Base-by-base conservation (phyloP, 306 rosid species). In the Carpinus fangiana region DNA sequence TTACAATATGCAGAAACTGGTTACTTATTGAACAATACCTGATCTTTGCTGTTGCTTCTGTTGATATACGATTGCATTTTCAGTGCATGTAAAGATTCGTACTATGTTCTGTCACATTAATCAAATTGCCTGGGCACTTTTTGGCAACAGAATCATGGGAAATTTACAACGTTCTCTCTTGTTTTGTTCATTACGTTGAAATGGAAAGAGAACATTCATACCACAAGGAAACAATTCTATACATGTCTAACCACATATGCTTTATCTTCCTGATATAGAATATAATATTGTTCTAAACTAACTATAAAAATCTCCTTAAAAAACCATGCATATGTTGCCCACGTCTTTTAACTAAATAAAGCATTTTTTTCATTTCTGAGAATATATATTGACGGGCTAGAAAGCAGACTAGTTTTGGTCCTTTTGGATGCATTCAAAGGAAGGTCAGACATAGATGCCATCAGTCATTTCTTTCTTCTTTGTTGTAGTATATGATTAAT, bases 401-500 rank as follows among this genome's bases (percentile, higher is more conserved):
- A 65, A 66, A 28, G 56, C 52, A 43, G 38, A 43, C 62, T 4
- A 31, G 76, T 74, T 55, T 36, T 23, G 26, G 26, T 23, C 26
- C 26, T 23, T 23, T 23, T 41, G 36, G 72, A 18, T 73, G 73
- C 45, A 51, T 82, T 78, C 73, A 72, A 1, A 20, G 12, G 21
- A 78, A n/a, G 60, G 54, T 74, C 54, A 59, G 54, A 77, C 21
- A 52, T 52, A 12, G 75, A 21, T 43, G 60, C 14, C 67, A 73
- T 78, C 52, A 5, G 14, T 59, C 70, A 72, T 55, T 82, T 70
- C 51, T 38, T 23, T 73, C 78, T 65, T 83, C 53, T 18, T 50
- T 71, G 21, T 74, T 50, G 11, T 85, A 51, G 66, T 80, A 75
- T 66, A 75, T 77, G 75, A 46, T 61, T 75, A 68, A 66, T 77